Conservation (phyloP, 306 rosid species). For the Benincasa hispida region DNA sequence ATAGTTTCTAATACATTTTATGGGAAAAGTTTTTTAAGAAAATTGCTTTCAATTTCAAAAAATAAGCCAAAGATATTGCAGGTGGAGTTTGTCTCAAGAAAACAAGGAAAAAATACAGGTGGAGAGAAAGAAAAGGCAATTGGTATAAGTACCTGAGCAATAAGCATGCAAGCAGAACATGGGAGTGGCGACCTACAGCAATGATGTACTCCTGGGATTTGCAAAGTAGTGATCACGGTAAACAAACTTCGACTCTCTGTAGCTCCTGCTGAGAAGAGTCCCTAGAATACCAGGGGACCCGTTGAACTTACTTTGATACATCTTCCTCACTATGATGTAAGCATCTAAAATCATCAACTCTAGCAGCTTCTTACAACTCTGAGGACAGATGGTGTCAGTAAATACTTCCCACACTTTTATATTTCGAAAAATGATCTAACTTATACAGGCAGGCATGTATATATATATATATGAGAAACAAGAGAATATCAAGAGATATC, state of each 20-base stretch:
- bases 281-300: constrained; percentile 42
- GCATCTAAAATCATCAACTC: constrained; percentile 73
- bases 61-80: not conserved
- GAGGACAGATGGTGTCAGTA: constrained; percentile 1
- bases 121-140: not conserved
- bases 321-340: constrained; percentile 58
- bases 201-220: constrained; percentile 62
- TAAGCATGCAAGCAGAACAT: not conserved
- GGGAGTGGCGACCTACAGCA: constrained; percentile 34
- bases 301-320: constrained; percentile 37
- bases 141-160: not conserved
- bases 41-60: not conserved
- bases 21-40: too few species aligned
- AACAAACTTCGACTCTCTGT: constrained; percentile 22
- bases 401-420: not conserved
- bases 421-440: not conserved
- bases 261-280: constrained; percentile 35
- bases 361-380: constrained; percentile 73
- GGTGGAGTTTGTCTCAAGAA: too few species aligned
- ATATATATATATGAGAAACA: too few species aligned
- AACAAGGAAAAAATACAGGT: too few species aligned
- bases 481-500: too few species aligned
- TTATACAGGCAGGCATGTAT: not conserved
- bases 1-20: not conserved
- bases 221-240: constrained; percentile 64